Percentiles rank a stretch among this genome's conserved stretches.
Conservation (phyloP, 2,329 filamentous ascomycete genomes). For the Fusarium liriodendri region DNA sequence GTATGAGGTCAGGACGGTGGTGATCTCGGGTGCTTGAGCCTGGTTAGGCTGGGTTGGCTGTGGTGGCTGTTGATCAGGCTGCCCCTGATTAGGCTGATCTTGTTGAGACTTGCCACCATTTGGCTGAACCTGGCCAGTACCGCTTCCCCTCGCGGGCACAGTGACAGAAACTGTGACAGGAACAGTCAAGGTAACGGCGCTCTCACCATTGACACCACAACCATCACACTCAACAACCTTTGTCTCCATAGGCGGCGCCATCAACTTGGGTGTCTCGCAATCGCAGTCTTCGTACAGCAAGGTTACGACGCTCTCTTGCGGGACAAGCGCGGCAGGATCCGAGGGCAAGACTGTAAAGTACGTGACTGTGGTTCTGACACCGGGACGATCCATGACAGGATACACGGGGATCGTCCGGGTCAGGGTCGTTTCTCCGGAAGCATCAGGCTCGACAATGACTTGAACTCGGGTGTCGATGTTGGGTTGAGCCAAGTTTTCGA, state of each 20-base stretch:
- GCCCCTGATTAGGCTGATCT: not conserved
- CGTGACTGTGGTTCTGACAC: slow-evolving; percentile 35
- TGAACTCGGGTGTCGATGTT: not conserved
- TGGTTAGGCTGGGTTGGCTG: not conserved
- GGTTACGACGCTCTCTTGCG: slow-evolving; percentile 50
- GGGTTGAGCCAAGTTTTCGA: not conserved
- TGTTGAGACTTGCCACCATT: not conserved
- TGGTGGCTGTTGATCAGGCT: not conserved
- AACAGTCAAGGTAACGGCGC: slow-evolving; percentile 39
- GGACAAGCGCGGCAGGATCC: slow-evolving; percentile 48
- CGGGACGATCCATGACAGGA: not conserved
- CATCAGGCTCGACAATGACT: not conserved
- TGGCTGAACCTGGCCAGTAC: not conserved
- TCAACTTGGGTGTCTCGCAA: slow-evolving; percentile 30
- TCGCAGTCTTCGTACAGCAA: slow-evolving; percentile 39
- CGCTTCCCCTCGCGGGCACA: not conserved
- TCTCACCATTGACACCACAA: slow-evolving; percentile 39
- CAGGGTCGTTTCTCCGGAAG: not conserved
- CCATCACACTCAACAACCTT: slow-evolving; percentile 34
- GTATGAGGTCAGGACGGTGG: slow-evolving; percentile 28
- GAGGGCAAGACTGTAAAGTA: slow-evolving; percentile 46
- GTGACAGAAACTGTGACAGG: slow-evolving; percentile 25
- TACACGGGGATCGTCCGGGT: not conserved
- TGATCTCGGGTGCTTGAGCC: not conserved
- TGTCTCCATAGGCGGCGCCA: slow-evolving; percentile 37